Conservation (phyloP, 371 early-diverging fungal species). For the Syncephalis plumigaleata region DNA sequence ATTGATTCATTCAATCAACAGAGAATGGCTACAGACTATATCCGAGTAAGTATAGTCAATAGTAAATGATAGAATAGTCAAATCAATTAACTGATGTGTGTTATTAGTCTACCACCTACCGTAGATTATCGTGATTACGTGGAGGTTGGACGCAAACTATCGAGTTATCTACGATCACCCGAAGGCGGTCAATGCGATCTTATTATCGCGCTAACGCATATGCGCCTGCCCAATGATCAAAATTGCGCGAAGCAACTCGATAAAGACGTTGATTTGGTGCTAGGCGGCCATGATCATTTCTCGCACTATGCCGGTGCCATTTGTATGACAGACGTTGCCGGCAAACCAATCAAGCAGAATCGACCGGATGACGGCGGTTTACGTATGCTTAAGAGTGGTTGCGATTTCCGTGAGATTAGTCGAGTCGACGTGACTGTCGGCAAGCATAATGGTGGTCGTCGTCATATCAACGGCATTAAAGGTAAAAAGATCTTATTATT, state of each 20-base stretch:
- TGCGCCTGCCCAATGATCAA: constrained; percentile 39
- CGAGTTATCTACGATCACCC: constrained; percentile 15
- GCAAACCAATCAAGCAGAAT: constrained; percentile 9
- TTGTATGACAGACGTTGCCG: constrained; percentile 16
- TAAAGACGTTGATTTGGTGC: constrained; percentile 31
- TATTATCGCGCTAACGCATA: constrained; percentile 42
- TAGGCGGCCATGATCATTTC: constrained; percentile 48
- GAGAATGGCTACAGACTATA: constrained; percentile 1
- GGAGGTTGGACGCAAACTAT: constrained; percentile 18
- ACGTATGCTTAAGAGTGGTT: constrained; percentile 37
- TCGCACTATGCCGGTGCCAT: constrained; percentile 21
- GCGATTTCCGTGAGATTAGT: constrained; percentile 40
- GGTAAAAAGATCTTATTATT: constrained; percentile 6
- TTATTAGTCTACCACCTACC: constrained; percentile 26
- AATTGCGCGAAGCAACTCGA: constrained; percentile 20
- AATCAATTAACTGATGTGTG: too few species aligned
- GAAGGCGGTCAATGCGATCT: constrained; percentile 18
- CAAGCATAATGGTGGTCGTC: constrained; percentile 7
- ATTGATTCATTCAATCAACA: background rate
- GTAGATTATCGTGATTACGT: constrained; percentile 29
- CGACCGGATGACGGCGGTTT: constrained; percentile 8
- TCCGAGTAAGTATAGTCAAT: background rate
- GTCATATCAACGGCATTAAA: constrained; percentile 10
- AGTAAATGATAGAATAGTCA: too few species aligned
- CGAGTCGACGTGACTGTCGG: constrained; percentile 7